Conservation (phyloP, 192 early-diverging fungal genomes). For the Rhizophlyctis rosea region DNA sequence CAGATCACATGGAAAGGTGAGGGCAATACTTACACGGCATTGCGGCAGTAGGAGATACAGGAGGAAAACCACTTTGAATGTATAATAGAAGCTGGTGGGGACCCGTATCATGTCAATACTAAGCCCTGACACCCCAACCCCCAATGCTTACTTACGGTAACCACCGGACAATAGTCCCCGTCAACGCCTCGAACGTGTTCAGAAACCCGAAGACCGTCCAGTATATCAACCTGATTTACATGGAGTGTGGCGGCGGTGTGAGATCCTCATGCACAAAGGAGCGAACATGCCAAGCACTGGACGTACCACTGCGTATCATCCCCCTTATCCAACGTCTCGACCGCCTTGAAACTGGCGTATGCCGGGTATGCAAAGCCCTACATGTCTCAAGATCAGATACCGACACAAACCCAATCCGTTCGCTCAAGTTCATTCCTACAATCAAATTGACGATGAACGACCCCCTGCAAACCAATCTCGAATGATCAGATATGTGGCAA, state of each 20-base stretch:
- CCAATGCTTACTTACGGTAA: conserved; percentile 58
- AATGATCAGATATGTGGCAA: too few species aligned
- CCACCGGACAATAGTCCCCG: conserved; percentile 88
- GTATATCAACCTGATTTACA: conserved; percentile 64
- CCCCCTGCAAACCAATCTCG: too few species aligned
- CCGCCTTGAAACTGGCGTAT: conserved; percentile 90
- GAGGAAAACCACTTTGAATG: conserved; percentile 83
- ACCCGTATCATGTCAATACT: too few species aligned
- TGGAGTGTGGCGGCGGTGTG: too few species aligned
- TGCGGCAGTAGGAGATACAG: conserved; percentile 69
- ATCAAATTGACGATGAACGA: too few species aligned
- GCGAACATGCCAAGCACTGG: too few species aligned
- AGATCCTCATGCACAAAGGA: too few species aligned
- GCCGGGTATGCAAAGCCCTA: conserved; percentile 92
- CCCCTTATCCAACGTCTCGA: conserved; percentile 73
- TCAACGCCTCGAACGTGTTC: conserved; percentile 85
- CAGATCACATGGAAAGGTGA: too few species aligned
- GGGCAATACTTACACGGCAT: neutral
- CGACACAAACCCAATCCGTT: too few species aligned
- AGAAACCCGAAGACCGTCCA: conserved; percentile 90
- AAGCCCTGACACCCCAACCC: too few species aligned
- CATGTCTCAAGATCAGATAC: too few species aligned
- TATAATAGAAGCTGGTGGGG: conserved; percentile 73
- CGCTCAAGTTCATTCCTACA: too few species aligned
- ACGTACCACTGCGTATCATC: conserved; percentile 31